Conservation (phyloP, 116 monocot species). For the Posidonia oceanica region DNA sequence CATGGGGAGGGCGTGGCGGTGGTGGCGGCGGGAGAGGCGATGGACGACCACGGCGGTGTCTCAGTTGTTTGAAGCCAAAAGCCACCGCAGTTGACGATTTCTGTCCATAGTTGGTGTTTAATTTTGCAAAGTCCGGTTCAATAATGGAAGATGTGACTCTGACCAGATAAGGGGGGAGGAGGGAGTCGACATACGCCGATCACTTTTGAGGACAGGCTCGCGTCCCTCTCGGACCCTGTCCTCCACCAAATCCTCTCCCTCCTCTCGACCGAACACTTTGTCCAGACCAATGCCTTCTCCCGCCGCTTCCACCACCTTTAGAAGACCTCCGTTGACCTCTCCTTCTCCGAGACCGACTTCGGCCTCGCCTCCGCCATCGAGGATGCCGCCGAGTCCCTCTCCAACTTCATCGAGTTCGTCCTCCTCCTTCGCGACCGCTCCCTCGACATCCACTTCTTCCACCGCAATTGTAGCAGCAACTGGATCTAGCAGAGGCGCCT, state of each 20-base stretch:
- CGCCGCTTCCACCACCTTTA: not conserved
- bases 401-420: slow-evolving; percentile 7
- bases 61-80: too few species aligned
- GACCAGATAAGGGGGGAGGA: too few species aligned
- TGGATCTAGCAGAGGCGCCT: not conserved
- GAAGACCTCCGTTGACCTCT: slow-evolving; percentile 6
- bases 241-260: slow-evolving; percentile 10
- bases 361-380: not conserved
- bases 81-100: too few species aligned
- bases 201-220: not conserved
- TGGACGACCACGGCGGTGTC: too few species aligned
- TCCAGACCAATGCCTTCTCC: slow-evolving; percentile 1
- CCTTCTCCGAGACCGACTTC: slow-evolving; percentile 5
- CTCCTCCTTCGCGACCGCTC: slow-evolving; percentile 8
- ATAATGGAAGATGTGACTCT: too few species aligned
- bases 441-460: slow-evolving; percentile 1
- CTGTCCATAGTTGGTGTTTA: too few species aligned
- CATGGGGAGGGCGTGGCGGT: too few species aligned
- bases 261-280: slow-evolving; percentile 1
- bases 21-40: too few species aligned
- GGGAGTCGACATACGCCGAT: too few species aligned
- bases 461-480: not conserved
- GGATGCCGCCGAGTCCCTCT: slow-evolving; percentile 5
- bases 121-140: too few species aligned
- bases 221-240: not conserved